These are phyloP conservation scores for Bromus sterilis DNA, from an alignment of 176 grass and related monocot genomes.

Conservation along the genomic window DNA sequence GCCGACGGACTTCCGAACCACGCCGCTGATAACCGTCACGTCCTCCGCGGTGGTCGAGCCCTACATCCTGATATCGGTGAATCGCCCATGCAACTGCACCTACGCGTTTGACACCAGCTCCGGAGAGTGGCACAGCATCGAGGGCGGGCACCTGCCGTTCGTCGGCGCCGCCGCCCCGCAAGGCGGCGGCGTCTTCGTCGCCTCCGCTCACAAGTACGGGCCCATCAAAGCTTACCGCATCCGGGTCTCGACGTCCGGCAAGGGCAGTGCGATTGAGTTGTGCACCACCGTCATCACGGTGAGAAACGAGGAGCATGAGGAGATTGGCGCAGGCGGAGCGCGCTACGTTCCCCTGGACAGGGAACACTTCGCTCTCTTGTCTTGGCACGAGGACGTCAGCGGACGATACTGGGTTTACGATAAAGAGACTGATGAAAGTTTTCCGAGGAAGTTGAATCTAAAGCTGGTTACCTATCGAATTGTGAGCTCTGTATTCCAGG, in stretches of 20 bases:
- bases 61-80: background rate
- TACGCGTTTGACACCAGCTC: background rate
- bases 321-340: too few species aligned
- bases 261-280: background rate
- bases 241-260: background rate
- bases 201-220: background rate
- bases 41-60: background rate
- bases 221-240: background rate
- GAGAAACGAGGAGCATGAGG: background rate
- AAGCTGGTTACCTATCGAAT: background rate
- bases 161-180: background rate
- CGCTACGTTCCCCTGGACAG: background rate
- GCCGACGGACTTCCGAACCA: background rate
- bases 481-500: background rate
- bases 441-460: background rate
- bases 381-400: background rate
- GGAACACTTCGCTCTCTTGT: background rate
- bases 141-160: background rate
- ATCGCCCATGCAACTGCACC: too few species aligned
- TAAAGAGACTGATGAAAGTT: background rate
- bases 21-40: background rate
- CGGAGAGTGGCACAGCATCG: background rate
- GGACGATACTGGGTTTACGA: background rate
- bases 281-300: background rate
- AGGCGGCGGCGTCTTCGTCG: background rate